Evolutionary conservation across 2,329 filamentous ascomycete species (phyloP).

Genomic region (Nigrospora sphaerica): DNA sequence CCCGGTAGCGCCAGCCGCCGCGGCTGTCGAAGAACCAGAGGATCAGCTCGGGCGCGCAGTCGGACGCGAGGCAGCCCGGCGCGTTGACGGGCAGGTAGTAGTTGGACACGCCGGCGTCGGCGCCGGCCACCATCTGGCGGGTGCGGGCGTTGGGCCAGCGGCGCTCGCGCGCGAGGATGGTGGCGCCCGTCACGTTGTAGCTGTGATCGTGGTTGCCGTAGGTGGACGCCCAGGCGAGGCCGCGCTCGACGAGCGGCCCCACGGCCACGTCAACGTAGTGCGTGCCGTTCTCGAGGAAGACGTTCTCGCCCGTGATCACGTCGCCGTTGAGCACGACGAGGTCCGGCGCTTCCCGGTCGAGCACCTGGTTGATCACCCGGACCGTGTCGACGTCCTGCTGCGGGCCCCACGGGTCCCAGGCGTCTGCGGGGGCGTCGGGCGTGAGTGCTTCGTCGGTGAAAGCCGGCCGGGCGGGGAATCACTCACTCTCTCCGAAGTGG

Average conservation of each 20-base stretch:
- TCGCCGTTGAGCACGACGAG: conserved; percentile 66
- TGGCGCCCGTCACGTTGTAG: conserved; percentile 45
- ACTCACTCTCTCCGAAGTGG: conserved; percentile 62
- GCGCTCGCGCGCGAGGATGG: conserved; percentile 34
- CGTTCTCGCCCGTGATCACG: conserved; percentile 62
- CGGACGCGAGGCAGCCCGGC: conserved; percentile 19
- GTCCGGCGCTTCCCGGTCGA: conserved; percentile 48
- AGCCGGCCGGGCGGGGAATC: too few relatives aligned
- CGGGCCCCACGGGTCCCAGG: conserved; percentile 36
- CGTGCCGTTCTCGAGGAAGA: conserved; percentile 46
- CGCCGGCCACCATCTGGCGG: conserved; percentile 27
- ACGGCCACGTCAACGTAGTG: conserved; percentile 54
- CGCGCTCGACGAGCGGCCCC: conserved; percentile 45
- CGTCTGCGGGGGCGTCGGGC: conserved; percentile 25
- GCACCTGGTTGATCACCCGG: conserved; percentile 48
- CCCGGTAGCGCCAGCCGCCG: conserved; percentile 46
- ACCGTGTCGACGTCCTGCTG: conserved; percentile 50
- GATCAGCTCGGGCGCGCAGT: conserved; percentile 35
- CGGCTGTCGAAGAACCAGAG: conserved; percentile 69
- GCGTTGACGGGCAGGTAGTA: conserved; percentile 39
- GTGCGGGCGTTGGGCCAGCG: conserved; percentile 31
- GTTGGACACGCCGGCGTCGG: conserved; percentile 34
- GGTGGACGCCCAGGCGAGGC: conserved; percentile 56
- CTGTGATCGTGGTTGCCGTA: conserved; percentile 67
- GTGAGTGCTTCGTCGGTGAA: too few relatives aligned